These are phyloP conservation scores for Onygenales sp. DNA, from an alignment of 2,329 filamentous ascomycete species.

Conservation along the genomic window DNA sequence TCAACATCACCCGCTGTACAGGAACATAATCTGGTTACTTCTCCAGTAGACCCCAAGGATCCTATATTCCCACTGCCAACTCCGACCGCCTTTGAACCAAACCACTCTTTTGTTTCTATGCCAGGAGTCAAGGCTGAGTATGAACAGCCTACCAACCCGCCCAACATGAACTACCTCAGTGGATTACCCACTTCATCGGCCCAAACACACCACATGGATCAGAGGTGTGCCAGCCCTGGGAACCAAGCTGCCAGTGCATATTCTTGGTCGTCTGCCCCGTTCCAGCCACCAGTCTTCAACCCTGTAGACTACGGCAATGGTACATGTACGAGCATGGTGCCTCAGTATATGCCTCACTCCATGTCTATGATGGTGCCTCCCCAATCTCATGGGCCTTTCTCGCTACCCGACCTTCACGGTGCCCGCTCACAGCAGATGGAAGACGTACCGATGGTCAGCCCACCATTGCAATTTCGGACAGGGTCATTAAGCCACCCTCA, in stretches of 20 bases:
- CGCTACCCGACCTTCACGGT: constrained; percentile 7
- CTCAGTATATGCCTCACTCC: constrained; percentile 20
- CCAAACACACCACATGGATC: constrained; percentile 10
- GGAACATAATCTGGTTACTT: constrained; percentile 19
- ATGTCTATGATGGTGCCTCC: constrained; percentile 18
- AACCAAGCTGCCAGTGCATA: constrained; percentile 14
- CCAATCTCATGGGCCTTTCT: constrained; percentile 15
- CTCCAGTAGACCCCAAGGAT: constrained; percentile 10
- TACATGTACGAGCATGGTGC: constrained; percentile 14
- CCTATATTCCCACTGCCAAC: constrained; percentile 19
- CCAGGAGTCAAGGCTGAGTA: constrained; percentile 16
- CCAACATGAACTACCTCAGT: constrained; percentile 17
- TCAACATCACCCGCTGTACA: constrained; percentile 13
- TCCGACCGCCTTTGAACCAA: constrained; percentile 16
- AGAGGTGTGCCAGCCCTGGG: constrained; percentile 14
- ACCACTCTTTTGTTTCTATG: constrained; percentile 10
- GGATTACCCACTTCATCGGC: constrained; percentile 11
- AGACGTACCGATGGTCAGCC: constrained; percentile 10
- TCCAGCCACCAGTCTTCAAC: constrained; percentile 25
- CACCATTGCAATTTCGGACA: constrained; percentile 19
- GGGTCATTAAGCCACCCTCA: constrained; percentile 23
- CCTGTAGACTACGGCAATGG: constrained; percentile 21
- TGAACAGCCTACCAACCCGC: constrained; percentile 18
- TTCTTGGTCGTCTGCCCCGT: constrained; percentile 21
- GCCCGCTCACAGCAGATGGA: constrained; percentile 15